These are phyloP conservation scores for Athelia sp. DNA, from an alignment of 1,284 basidiomycete species.

Conservation along the genomic window DNA sequence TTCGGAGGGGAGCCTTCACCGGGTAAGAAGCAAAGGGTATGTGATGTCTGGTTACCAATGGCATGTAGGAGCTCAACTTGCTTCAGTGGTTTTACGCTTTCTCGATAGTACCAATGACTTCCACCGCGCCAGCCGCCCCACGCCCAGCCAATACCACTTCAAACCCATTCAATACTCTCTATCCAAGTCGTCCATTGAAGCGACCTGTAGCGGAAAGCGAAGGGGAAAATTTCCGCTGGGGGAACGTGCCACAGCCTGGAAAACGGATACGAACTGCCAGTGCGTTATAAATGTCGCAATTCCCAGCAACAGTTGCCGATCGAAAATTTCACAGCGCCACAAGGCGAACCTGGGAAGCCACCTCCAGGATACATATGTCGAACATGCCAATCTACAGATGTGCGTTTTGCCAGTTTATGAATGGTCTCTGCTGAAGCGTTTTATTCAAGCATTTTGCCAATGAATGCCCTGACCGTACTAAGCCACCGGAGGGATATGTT, in stretches of 20 bases:
- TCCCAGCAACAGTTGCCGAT: neutral
- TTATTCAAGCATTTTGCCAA: slow-evolving; percentile 65
- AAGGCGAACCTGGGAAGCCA: slow-evolving; percentile 48
- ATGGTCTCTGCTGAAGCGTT: neutral
- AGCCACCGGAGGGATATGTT: slow-evolving; percentile 80
- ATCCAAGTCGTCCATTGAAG: slow-evolving; percentile 37
- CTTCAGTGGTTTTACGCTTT: slow-evolving; percentile 77
- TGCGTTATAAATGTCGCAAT: slow-evolving; percentile 21
- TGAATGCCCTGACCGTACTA: slow-evolving; percentile 66
- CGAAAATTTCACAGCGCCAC: slow-evolving; percentile 1
- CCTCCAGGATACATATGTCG: slow-evolving; percentile 73
- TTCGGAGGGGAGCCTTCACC: slow-evolving; percentile 62
- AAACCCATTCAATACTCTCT: slow-evolving; percentile 62
- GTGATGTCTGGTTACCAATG: slow-evolving; percentile 17
- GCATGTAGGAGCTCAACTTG: slow-evolving; percentile 5
- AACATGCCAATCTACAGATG: slow-evolving; percentile 72
- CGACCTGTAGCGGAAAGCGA: slow-evolving; percentile 40
- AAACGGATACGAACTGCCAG: slow-evolving; percentile 57
- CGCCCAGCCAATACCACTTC: slow-evolving; percentile 64
- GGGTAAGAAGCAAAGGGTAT: slow-evolving; percentile 81
- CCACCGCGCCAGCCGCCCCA: slow-evolving; percentile 27
- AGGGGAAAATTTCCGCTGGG: slow-evolving; percentile 67
- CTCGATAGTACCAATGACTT: slow-evolving; percentile 43
- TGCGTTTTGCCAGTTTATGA: slow-evolving; percentile 22
- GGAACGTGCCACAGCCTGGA: slow-evolving; percentile 45